These are phyloP conservation scores for Starmera quercuum DNA, from an alignment of 805 yeast genomes.

Conservation along the genomic window DNA sequence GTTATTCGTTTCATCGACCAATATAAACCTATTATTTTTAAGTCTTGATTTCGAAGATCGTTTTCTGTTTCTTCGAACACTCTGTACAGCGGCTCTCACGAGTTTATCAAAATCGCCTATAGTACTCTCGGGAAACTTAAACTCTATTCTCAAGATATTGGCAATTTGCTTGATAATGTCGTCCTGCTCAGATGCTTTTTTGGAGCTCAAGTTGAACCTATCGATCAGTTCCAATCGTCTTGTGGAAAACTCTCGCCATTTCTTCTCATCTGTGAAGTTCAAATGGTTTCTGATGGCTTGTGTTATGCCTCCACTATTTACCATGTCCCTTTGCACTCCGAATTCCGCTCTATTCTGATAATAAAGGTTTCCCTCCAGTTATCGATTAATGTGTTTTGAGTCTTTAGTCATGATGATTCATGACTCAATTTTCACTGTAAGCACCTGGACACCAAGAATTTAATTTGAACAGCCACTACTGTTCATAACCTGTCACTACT, in stretches of 20 bases:
- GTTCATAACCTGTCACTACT: too few species aligned
- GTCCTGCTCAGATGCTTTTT: conserved; percentile 92
- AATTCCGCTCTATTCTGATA: too few species aligned
- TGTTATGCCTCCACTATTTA: conserved; percentile 28
- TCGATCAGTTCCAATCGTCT: conserved; percentile 86
- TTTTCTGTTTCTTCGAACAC: conserved; percentile 82
- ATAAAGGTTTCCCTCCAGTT: too few species aligned
- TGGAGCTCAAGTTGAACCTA: conserved; percentile 46
- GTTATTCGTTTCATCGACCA: conserved; percentile 8
- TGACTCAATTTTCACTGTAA: too few species aligned
- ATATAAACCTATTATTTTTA: conserved; percentile 13
- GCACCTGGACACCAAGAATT: too few species aligned
- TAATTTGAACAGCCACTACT: too few species aligned
- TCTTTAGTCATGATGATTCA: too few species aligned
- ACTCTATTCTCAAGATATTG: conserved; percentile 66
- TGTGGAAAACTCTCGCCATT: conserved; percentile 89
- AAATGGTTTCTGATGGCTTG: conserved; percentile 40
- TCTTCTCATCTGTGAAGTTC: conserved; percentile 69
- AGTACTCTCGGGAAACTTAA: conserved; percentile 52
- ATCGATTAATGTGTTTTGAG: too few species aligned
- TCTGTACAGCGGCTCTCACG: conserved; percentile 89
- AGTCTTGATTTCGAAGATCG: conserved; percentile 33
- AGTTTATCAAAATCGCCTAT: conserved; percentile 77
- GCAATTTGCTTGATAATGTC: conserved; percentile 75
- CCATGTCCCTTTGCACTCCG: not conserved